phyloP scores from a whole-genome alignment of 2,329 filamentous ascomycete genomes.

The Botrytis cinerea region DNA sequence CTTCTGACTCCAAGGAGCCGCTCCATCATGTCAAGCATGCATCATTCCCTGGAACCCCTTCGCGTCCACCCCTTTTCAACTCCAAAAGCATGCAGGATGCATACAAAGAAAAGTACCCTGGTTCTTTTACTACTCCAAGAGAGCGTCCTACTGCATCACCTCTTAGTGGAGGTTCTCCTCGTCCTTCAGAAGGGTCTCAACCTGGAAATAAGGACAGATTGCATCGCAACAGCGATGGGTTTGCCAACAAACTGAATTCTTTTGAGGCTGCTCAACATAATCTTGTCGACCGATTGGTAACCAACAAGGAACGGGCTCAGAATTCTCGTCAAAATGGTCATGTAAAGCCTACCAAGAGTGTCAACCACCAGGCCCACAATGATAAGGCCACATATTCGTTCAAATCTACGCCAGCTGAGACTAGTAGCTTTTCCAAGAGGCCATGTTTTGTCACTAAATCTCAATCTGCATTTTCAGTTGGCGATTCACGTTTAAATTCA shows the following conservation, averaged over 20 bases:
- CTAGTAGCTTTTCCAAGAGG: conserved; percentile 31
- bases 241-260: conserved; percentile 29
- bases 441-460: conserved; percentile 23
- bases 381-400: conserved; percentile 19
- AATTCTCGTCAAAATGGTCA: conserved; percentile 8
- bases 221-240: not conserved
- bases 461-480: conserved; percentile 24
- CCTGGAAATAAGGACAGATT: conserved; percentile 27
- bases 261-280: conserved; percentile 35
- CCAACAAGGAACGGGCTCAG: conserved; percentile 29
- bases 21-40: conserved; percentile 17
- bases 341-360: conserved; percentile 10
- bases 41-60: conserved; percentile 19
- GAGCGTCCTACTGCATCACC: conserved; percentile 26
- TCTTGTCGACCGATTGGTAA: conserved; percentile 34
- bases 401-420: conserved; percentile 23
- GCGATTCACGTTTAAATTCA: conserved; percentile 23
- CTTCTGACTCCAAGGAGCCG: conserved; percentile 17
- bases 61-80: conserved; percentile 5
- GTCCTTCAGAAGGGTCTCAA: conserved; percentile 33
- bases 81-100: conserved; percentile 22
- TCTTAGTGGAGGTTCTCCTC: conserved; percentile 38
- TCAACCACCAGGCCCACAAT: not conserved
- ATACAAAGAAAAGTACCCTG: conserved; percentile 27
- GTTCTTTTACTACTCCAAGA: conserved; percentile 21